These are phyloP conservation scores for Penicillium sp. DNA, from an alignment of 2,329 filamentous ascomycete genomes.

Conservation along the genomic window DNA sequence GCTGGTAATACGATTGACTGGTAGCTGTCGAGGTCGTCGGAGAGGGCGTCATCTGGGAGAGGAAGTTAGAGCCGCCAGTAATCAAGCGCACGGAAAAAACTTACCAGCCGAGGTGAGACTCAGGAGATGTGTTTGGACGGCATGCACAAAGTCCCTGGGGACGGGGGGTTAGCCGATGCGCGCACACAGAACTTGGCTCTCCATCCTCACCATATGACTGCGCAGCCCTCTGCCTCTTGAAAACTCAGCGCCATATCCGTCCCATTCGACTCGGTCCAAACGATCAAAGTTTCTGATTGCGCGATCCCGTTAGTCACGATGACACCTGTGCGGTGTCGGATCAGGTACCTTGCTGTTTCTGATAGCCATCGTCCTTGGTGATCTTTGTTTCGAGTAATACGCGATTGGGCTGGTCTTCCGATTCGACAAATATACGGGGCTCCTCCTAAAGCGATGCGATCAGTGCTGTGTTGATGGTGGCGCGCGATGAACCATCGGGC, in stretches of 20 bases:
- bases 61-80: constrained; percentile 4
- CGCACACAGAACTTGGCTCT: constrained; percentile 1
- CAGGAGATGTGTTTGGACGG: constrained; percentile 75
- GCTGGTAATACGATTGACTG: constrained; percentile 72
- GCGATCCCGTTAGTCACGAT: constrained; percentile 25
- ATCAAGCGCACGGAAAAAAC: constrained; percentile 22
- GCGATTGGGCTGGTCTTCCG: constrained; percentile 84
- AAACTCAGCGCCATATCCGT: constrained; percentile 98
- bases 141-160: constrained; percentile 83
- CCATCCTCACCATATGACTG: constrained; percentile 74
- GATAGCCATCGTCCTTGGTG: constrained; percentile 90
- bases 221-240: constrained; percentile 93
- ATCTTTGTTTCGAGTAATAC: constrained; percentile 87
- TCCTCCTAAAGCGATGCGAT: constrained; percentile 60
- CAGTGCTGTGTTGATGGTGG: constrained; percentile 5
- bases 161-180: constrained; percentile 13
- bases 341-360: constrained; percentile 86
- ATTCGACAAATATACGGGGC: constrained; percentile 85
- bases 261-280: constrained; percentile 91
- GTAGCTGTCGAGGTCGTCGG: constrained; percentile 80
- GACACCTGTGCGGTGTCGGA: constrained; percentile 26
- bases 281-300: constrained; percentile 83
- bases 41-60: constrained; percentile 72
- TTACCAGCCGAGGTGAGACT: constrained; percentile 63
- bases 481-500: constrained; percentile 18